Evolutionary conservation across 352 stramenopile genomes (phyloP), one percentile per base, ranked within the genome.

Genomic region (Thalassiosira gravida): DNA sequence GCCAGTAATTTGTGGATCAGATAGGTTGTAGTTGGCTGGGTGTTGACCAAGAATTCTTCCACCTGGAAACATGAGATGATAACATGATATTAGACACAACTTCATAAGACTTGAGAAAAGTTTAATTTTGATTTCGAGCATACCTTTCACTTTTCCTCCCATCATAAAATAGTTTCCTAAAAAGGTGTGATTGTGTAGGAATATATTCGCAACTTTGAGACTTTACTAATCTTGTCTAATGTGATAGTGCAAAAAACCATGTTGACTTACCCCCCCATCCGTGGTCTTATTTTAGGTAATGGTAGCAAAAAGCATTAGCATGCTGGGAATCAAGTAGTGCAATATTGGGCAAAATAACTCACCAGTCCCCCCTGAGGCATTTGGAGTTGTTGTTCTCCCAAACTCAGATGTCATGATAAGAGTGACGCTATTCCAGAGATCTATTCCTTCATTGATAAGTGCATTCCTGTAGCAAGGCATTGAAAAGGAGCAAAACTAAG

Each of bases 321-420:
- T 39, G 32, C 32, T 11, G 32, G 32, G 44, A 37, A 62, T 62
- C 5, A 24, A 39, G 39, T 18, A 20, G 58, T 27, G 29, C 14
- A 25, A 59, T 35, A 44, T 59, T 59, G 30, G 3, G 58, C 32
- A 5, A 11, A 11, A 39, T 39, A 39, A 62, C 32, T 64, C 18
- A 62, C 32, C 83, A 52, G 80, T 88, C 24, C 85, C 86, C 25
- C 46, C 22, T 37, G 78, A 83, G 3, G 49, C 44, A 71, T 91
- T 91, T 2, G 76, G 69, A 37, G 86, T 92, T 1, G 91, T 63
- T 25, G 83, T 91, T 44, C 89, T 56, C 0, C 76, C 90, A 65
- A 94, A 93, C 46, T 94, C 90, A 25, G 67, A 82, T 14, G 59
- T 62, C 11, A 91, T 59, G 13, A 90, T 69, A 24, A 85, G 39